These are phyloP conservation scores for Globisporangium polare DNA, from an alignment of 352 stramenopile species.

Conservation along the genomic window DNA sequence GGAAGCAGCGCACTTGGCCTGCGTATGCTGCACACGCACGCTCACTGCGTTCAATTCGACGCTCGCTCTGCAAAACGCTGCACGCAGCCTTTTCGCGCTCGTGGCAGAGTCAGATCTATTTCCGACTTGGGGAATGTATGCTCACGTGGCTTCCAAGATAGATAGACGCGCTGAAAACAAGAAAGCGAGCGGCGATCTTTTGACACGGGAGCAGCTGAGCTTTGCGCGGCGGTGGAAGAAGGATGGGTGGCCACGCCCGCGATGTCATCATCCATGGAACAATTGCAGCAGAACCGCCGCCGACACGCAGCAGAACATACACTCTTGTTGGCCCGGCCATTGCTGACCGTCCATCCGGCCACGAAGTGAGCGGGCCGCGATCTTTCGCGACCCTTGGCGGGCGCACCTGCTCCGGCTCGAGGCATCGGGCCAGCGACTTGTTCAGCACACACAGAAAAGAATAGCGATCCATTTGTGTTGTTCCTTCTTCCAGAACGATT, in stretches of 20 bases:
- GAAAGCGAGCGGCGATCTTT: slow-evolving; percentile 2
- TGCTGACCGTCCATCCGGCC: slow-evolving; percentile 1
- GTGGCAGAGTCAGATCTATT: slow-evolving; percentile 10
- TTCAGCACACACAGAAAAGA: background rate
- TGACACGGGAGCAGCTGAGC: slow-evolving; percentile 10
- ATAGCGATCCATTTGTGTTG: background rate
- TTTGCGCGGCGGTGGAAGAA: background rate
- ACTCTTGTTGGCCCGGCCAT: background rate
- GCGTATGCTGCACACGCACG: background rate
- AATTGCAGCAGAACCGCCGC: background rate
- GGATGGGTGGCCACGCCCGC: background rate
- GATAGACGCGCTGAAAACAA: background rate
- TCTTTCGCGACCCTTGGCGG: slow-evolving; percentile 7
- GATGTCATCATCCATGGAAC: slow-evolving; percentile 14
- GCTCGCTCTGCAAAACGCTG: background rate
- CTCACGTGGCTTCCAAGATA: background rate
- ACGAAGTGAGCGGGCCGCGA: background rate
- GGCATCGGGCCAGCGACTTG: background rate
- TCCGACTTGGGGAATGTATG: background rate
- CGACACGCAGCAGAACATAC: background rate
- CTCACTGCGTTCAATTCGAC: no score
- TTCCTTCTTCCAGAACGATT: background rate
- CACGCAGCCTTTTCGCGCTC: background rate
- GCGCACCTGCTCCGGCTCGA: background rate
- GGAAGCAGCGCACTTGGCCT: background rate